phyloP scores from a whole-genome alignment of 2,329 filamentous ascomycete genomes.

The Hypomyces rosellus region DNA sequence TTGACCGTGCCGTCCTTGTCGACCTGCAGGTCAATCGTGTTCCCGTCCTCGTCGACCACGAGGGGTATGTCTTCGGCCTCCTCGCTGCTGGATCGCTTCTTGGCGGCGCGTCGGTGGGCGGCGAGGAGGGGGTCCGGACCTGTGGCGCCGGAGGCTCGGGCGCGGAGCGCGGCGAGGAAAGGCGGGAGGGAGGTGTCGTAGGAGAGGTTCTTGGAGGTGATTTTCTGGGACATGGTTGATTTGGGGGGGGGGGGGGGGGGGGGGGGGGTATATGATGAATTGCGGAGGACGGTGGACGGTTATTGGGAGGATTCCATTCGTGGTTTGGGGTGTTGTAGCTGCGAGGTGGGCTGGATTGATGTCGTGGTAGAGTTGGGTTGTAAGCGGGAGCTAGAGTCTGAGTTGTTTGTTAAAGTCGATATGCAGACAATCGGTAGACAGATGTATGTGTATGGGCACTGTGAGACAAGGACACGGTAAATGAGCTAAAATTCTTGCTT shows the following conservation, averaged over 20 bases:
- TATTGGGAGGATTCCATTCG: background rate
- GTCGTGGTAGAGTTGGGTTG: too few relatives aligned
- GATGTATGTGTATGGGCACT: too few relatives aligned
- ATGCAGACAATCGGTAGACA: too few relatives aligned
- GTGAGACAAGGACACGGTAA: too few relatives aligned
- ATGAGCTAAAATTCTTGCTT: too few relatives aligned
- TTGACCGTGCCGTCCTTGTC: conserved; percentile 38
- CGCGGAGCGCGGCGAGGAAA: conserved; percentile 53
- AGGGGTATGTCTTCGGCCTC: conserved; percentile 73
- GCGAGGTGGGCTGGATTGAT: too few relatives aligned
- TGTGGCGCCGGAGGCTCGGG: conserved; percentile 43
- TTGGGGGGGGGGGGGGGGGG: background rate
- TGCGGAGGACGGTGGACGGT: too few relatives aligned
- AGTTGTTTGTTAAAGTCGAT: too few relatives aligned
- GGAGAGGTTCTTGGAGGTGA: conserved; percentile 64
- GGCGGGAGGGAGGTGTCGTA: conserved; percentile 57
- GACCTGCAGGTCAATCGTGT: conserved; percentile 49
- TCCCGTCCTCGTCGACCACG: conserved; percentile 66
- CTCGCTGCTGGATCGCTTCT: conserved; percentile 55
- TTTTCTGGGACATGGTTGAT: conserved; percentile 47
- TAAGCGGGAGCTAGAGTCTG: too few relatives aligned
- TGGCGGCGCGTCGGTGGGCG: conserved; percentile 41
- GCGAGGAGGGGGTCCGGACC: conserved; percentile 49
- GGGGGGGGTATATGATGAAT: background rate
- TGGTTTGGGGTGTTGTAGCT: background rate